Percentiles rank a stretch among this genome's conserved stretches.
These are phyloP conservation scores for Sicyos edulis DNA, from an alignment of 306 rosid genomes.

Conservation along the genomic window DNA sequence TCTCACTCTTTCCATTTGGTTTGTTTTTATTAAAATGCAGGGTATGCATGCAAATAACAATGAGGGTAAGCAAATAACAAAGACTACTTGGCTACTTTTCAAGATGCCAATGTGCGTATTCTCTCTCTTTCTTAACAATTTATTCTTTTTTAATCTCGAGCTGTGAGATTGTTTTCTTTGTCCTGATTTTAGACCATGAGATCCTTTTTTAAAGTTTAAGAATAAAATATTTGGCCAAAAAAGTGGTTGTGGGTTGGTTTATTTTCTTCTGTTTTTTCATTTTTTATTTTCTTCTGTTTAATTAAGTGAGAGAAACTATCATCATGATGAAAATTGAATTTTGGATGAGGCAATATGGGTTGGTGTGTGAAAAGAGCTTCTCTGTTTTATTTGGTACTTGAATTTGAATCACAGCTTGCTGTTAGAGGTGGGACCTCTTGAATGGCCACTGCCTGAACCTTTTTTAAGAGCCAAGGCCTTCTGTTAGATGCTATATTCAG, in stretches of 20 bases:
- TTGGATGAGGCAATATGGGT: slow-evolving; percentile 1
- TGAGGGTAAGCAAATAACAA: slow-evolving; percentile 3
- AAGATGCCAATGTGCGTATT: not conserved
- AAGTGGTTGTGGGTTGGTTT: not conserved
- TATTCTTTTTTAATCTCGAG: slow-evolving; percentile 13
- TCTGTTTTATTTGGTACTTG: slow-evolving; percentile 17
- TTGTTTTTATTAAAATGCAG: slow-evolving; percentile 6
- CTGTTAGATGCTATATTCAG: slow-evolving; percentile 1
- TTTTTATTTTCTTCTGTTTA: not conserved
- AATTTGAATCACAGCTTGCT: not conserved
- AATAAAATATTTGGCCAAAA: not conserved
- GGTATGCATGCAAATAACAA: slow-evolving; percentile 3
- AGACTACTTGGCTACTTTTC: slow-evolving; percentile 9
- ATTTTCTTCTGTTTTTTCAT: not conserved
- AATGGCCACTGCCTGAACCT: slow-evolving; percentile 14
- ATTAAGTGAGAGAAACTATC: not conserved
- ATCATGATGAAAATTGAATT: not conserved
- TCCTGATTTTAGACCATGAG: slow-evolving; percentile 2
- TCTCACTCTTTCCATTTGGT: not conserved
- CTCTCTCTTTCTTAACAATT: not conserved
- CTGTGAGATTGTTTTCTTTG: slow-evolving; percentile 15
- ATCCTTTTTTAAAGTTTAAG: not conserved
- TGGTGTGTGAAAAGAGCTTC: slow-evolving; percentile 1
- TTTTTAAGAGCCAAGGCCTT: not conserved
- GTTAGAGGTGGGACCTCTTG: slow-evolving; percentile 6